Percentiles rank a stretch among this genome's conserved stretches.
Evolutionary conservation across 2,329 filamentous ascomycete genomes (phyloP).

Genomic region (Neonectria coccinea): DNA sequence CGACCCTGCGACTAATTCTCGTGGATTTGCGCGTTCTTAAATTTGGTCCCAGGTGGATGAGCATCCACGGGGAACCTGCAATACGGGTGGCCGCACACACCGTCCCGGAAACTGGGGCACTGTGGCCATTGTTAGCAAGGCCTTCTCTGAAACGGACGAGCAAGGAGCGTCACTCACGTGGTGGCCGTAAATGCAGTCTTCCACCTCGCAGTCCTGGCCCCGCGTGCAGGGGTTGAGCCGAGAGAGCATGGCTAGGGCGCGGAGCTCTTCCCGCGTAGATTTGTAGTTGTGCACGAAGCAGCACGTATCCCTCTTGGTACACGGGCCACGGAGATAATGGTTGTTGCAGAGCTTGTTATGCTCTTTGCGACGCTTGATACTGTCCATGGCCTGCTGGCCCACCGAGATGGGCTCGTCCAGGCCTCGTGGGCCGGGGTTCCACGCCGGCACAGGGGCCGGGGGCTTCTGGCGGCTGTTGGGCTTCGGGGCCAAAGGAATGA

Average conservation of each 20-base stretch:
- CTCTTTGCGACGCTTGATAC: slow-evolving; percentile 67
- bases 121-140: slow-evolving; percentile 42
- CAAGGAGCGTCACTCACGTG: slow-evolving; percentile 56
- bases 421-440: slow-evolving; percentile 67
- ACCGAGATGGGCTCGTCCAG: slow-evolving; percentile 64
- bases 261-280: slow-evolving; percentile 64
- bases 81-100: slow-evolving; percentile 63
- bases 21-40: slow-evolving; percentile 53
- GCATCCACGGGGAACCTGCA: slow-evolving; percentile 66
- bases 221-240: slow-evolving; percentile 68
- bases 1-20: slow-evolving; percentile 44
- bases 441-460: slow-evolving; percentile 51
- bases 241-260: slow-evolving; percentile 66
- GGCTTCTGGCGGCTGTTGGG: slow-evolving; percentile 19
- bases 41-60: slow-evolving; percentile 69
- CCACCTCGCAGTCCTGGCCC: slow-evolving; percentile 68
- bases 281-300: slow-evolving; percentile 68
- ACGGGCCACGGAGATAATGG: slow-evolving; percentile 69
- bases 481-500: slow-evolving; percentile 54
- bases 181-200: slow-evolving; percentile 73
- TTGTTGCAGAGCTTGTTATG: slow-evolving; percentile 71
- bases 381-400: slow-evolving; percentile 60
- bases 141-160: neutral
- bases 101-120: slow-evolving; percentile 66
- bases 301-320: slow-evolving; percentile 66